These are phyloP conservation scores for Porodaedalea pini DNA, from an alignment of 1,284 basidiomycete species.

Conservation along the genomic window DNA sequence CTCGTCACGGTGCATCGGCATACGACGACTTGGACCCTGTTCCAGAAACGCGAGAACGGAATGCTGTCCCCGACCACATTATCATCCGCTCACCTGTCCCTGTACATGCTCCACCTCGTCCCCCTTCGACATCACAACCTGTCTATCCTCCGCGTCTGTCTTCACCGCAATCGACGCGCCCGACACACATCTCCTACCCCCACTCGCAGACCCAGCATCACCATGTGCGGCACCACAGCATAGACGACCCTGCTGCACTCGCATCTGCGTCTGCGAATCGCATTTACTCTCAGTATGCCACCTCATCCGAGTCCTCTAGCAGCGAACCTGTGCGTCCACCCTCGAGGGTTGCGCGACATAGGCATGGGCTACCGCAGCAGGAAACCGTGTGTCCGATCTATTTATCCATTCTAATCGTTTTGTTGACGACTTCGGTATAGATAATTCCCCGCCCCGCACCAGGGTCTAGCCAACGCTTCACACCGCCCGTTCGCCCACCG, in stretches of 20 bases:
- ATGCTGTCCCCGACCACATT: constrained; percentile 16
- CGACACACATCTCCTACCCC: neutral
- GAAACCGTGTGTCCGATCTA: constrained; percentile 3
- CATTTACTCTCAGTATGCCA: neutral
- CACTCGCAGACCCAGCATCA: neutral
- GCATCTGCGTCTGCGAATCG: constrained; percentile 3
- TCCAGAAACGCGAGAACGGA: neutral
- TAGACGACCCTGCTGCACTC: constrained; percentile 7
- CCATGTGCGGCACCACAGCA: neutral
- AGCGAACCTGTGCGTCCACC: neutral
- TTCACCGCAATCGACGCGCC: neutral
- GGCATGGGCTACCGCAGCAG: constrained; percentile 7
- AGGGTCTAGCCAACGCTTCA: neutral
- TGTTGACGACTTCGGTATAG: neutral
- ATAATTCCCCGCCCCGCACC: constrained; percentile 13
- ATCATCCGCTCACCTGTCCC: constrained; percentile 19
- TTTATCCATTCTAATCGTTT: neutral
- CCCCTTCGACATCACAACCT: neutral
- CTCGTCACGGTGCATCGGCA: no score
- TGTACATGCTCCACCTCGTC: neutral
- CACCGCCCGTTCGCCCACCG: constrained; percentile 1
- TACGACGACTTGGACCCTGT: neutral
- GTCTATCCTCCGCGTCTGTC: neutral
- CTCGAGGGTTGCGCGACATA: neutral
- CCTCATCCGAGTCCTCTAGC: neutral